Conservation (phyloP, 1,139 yeast species). For the Waltiozyma sp. region DNA sequence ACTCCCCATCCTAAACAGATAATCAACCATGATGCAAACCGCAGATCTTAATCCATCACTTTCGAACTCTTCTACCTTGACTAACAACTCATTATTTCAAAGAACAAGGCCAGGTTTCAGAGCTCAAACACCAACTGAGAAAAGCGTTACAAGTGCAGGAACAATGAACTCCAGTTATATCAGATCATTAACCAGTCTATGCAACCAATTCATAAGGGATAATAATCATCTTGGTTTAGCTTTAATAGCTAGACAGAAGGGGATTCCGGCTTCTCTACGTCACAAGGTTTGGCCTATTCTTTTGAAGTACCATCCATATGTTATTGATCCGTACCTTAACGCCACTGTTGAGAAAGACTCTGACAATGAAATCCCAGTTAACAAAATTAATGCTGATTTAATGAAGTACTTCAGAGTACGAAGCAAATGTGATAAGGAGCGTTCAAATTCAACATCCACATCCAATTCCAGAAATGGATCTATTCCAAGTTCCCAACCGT, state of each 20-base stretch:
- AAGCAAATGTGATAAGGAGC: constrained; percentile 6
- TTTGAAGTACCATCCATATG: constrained; percentile 77
- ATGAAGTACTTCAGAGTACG: constrained; percentile 39
- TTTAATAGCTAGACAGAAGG: constrained; percentile 68
- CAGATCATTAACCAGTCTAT: constrained; percentile 3
- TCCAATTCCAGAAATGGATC: constrained; percentile 2
- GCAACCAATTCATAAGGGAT: constrained; percentile 15
- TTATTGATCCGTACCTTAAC: constrained; percentile 57
- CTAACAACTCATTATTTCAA: not conserved
- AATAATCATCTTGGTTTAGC: constrained; percentile 43
- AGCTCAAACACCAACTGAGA: not conserved
- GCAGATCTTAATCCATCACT: not conserved
- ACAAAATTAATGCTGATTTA: constrained; percentile 38
- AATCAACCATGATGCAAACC: not conserved
- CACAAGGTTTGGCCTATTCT: constrained; percentile 78
- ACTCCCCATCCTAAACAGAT: not conserved
- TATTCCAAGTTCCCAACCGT: not conserved
- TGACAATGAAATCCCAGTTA: constrained; percentile 19
- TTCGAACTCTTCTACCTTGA: not conserved
- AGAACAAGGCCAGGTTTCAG: not conserved
- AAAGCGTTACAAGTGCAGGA: not conserved
- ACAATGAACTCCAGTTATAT: not conserved
- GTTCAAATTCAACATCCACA: constrained; percentile 1
- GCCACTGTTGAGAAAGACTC: constrained; percentile 30
- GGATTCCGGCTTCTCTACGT: constrained; percentile 76